Evolutionary conservation across 345 rosid genomes (phyloP).

Genomic region (Brassica nigra): DNA sequence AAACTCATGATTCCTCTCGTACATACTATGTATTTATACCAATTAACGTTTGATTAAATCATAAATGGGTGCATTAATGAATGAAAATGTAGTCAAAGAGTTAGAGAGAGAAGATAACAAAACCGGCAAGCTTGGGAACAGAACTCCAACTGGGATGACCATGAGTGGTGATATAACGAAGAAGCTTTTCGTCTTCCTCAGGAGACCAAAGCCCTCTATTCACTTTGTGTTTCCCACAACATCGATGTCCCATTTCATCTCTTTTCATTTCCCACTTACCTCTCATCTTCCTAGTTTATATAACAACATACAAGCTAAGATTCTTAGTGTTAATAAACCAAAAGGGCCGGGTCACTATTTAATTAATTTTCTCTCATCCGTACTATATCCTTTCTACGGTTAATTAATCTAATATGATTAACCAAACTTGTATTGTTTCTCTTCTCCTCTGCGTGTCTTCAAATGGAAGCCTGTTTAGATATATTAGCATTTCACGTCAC

Average conservation of each 20-base stretch:
- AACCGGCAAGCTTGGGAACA: constrained; percentile 74
- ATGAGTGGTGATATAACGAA: constrained; percentile 55
- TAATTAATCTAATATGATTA: constrained; percentile 33
- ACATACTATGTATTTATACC: background rate
- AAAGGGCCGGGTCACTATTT: constrained; percentile 14
- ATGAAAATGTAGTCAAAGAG: background rate
- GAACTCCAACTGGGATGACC: constrained; percentile 85
- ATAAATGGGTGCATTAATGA: background rate
- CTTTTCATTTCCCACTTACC: constrained; percentile 28
- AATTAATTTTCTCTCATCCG: background rate
- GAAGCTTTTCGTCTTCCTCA: constrained; percentile 73
- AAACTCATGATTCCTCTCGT: background rate
- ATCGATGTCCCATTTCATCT: constrained; percentile 62
- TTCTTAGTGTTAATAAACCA: constrained; percentile 31
- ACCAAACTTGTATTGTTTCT: constrained; percentile 41
- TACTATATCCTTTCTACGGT: constrained; percentile 24
- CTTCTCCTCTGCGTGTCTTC: constrained; percentile 33
- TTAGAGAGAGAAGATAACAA: background rate
- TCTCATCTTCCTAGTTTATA: constrained; percentile 32
- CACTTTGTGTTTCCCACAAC: constrained; percentile 74
- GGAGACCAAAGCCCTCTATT: constrained; percentile 81
- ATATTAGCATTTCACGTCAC: constrained; percentile 34
- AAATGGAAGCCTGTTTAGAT: constrained; percentile 38
- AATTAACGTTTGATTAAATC: background rate
- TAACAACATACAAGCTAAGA: constrained; percentile 1